Percentiles rank a stretch among this genome's conserved stretches.
These are phyloP conservation scores for Thalassiosira hispida DNA, from an alignment of 352 stramenopile species.

Conservation along the genomic window DNA sequence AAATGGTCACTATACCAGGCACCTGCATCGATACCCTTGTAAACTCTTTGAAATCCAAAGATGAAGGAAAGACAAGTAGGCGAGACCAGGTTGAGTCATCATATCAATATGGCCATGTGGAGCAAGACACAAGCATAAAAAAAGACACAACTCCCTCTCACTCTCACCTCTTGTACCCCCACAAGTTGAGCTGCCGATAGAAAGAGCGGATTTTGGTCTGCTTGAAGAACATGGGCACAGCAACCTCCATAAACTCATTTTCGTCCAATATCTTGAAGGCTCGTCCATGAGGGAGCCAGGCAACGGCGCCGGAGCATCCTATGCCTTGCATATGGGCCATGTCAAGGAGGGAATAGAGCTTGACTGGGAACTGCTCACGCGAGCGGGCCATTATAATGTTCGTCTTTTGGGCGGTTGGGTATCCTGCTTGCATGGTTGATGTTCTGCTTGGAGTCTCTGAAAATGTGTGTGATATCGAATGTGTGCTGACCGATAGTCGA, in stretches of 20 bases:
- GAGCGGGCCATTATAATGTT: neutral
- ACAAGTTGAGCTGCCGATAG: constrained; percentile 83
- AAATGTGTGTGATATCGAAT: too few species aligned
- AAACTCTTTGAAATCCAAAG: neutral
- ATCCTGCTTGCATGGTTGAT: too few species aligned
- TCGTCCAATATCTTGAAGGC: constrained; percentile 37
- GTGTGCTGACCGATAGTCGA: too few species aligned
- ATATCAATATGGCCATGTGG: neutral
- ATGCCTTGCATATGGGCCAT: neutral
- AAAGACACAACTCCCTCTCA: constrained; percentile 40
- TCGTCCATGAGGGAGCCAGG: constrained; percentile 40
- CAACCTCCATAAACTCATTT: constrained; percentile 31
- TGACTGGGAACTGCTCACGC: constrained; percentile 19
- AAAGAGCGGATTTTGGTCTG: constrained; percentile 70
- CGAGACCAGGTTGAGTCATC: neutral
- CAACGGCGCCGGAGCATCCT: neutral
- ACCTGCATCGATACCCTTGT: constrained; percentile 1
- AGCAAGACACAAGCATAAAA: constrained; percentile 7
- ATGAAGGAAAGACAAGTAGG: neutral
- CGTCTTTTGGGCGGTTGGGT: neutral
- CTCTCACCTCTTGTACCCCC: constrained; percentile 73
- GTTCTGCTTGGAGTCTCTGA: too few species aligned
- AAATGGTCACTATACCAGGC: constrained; percentile 50
- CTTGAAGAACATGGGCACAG: constrained; percentile 41
- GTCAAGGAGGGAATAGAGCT: constrained; percentile 5